A percentile compares a stretch with the other conserved stretches of the same genome.
These are phyloP conservation scores for Sapria himalayana DNA, from an alignment of 345 rosid genomes.

Conservation along the genomic window DNA sequence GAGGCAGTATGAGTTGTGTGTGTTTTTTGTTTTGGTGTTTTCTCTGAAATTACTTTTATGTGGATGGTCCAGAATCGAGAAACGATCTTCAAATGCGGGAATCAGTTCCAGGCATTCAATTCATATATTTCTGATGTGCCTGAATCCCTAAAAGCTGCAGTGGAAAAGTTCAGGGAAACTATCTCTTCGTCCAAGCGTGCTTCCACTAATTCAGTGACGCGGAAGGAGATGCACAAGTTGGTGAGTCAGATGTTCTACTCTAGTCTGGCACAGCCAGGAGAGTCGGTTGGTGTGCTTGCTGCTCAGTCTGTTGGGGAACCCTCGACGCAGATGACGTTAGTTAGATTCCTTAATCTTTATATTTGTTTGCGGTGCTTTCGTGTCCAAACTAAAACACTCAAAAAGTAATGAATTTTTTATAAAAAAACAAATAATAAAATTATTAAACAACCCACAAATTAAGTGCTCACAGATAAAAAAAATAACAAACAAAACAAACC, in stretches of 20 bases:
- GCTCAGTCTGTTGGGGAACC: constrained; percentile 99
- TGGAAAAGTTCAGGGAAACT: constrained; percentile 31
- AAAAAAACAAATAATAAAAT: too few relatives aligned
- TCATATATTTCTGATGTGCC: constrained; percentile 40
- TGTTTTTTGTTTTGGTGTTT: constrained; percentile 5
- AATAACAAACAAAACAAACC: too few relatives aligned
- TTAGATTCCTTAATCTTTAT: constrained; percentile 12
- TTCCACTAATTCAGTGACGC: constrained; percentile 16
- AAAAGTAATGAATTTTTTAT: too few relatives aligned
- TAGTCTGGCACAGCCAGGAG: constrained; percentile 97
- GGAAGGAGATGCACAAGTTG: constrained; percentile 33
- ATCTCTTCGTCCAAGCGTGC: constrained; percentile 19
- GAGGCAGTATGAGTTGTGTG: too few relatives aligned
- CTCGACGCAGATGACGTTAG: constrained; percentile 98
- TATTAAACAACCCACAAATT: too few relatives aligned
- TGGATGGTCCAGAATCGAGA: constrained; percentile 93
- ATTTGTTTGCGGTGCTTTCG: too few relatives aligned
- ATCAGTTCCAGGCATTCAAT: constrained; percentile 22
- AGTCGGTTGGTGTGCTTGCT: constrained; percentile 96
- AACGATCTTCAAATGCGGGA: constrained; percentile 25
- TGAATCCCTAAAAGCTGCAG: constrained; percentile 33
- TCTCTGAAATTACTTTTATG: too few relatives aligned
- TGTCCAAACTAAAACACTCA: too few relatives aligned
- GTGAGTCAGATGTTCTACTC: constrained; percentile 47
- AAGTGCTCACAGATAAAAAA: too few relatives aligned